phyloP scores from a whole-genome alignment of 306 rosid genomes.

The Vigna angularis region DNA sequence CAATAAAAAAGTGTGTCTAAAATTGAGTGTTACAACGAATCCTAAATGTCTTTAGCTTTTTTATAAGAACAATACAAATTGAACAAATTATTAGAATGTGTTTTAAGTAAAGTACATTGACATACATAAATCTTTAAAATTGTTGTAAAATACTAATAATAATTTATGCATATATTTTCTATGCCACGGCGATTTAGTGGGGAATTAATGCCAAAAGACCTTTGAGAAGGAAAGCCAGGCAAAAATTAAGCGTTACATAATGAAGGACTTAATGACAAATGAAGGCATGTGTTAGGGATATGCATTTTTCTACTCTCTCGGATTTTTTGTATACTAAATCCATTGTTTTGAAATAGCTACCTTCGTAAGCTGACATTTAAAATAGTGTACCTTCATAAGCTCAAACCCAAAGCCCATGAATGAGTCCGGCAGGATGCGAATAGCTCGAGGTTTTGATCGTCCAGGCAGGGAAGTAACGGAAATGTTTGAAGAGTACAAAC shows the following conservation, averaged over 20 bases:
- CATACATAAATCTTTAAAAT: too few species aligned
- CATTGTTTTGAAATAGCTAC: constrained; percentile 1
- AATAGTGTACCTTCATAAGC: constrained; percentile 40
- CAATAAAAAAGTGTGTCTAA: too few species aligned
- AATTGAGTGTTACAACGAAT: too few species aligned
- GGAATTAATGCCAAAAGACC: constrained; percentile 90
- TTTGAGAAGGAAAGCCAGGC: constrained; percentile 90
- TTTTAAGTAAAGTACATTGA: too few species aligned
- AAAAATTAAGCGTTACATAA: constrained; percentile 87
- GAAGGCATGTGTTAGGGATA: constrained; percentile 60
- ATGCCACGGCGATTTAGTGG: too few species aligned
- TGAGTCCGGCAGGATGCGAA: constrained; percentile 74
- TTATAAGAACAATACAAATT: too few species aligned
- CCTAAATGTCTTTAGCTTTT: too few species aligned
- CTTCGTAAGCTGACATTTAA: constrained; percentile 6
- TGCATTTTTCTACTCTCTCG: background rate
- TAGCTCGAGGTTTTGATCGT: constrained; percentile 82
- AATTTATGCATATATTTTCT: too few species aligned
- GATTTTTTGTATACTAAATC: constrained; percentile 17
- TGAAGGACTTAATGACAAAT: constrained; percentile 95
- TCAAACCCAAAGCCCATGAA: constrained; percentile 74
- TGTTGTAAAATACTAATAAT: too few species aligned
- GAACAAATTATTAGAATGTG: too few species aligned
- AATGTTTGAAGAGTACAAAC: constrained; percentile 83
- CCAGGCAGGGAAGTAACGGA: constrained; percentile 68